Evolutionary conservation across 1,139 yeast species (phyloP).

Genomic region (Hanseniaspora sp.): DNA sequence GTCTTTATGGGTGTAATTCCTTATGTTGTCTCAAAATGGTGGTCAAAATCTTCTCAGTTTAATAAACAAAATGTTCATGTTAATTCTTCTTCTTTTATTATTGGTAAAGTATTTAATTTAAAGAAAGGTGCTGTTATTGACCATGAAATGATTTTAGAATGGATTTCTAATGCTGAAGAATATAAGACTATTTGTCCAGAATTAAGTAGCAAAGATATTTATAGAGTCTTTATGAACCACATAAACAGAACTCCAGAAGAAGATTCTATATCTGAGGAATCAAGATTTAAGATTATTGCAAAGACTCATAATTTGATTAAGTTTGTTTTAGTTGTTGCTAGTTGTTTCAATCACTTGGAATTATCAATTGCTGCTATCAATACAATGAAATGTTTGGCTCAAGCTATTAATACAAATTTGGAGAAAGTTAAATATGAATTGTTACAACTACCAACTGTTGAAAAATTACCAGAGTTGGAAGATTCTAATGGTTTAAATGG

Average conservation of each 20-base stretch:
- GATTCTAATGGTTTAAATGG: conserved; percentile 33
- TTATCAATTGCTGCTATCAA: conserved; percentile 52
- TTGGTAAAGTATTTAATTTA: conserved; percentile 53
- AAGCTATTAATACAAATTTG: conserved; percentile 53
- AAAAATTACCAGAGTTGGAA: conserved; percentile 30
- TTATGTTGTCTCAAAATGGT: conserved; percentile 71
- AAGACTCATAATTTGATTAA: conserved; percentile 54
- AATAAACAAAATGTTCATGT: conserved; percentile 79
- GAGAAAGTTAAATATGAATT: conserved; percentile 45
- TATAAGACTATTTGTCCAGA: conserved; percentile 38
- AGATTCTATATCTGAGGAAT: conserved; percentile 32
- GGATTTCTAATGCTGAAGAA: conserved; percentile 58
- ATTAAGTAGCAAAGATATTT: conserved; percentile 39
- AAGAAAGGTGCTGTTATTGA: conserved; percentile 68
- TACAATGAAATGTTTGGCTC: conserved; percentile 61
- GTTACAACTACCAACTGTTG: conserved; percentile 71
- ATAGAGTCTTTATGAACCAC: conserved; percentile 45
- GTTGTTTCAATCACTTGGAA: conserved; percentile 64
- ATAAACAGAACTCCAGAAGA: conserved; percentile 39
- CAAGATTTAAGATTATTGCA: conserved; percentile 47
- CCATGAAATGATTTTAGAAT: conserved; percentile 44
- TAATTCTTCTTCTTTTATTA: conserved; percentile 65
- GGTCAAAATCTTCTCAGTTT: conserved; percentile 70
- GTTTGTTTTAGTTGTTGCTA: conserved; percentile 71
- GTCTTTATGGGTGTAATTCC: conserved; percentile 75